Evolutionary conservation across 2,329 filamentous ascomycete species (phyloP), one percentile per base, ranked within the genome.

Genomic region (Cyphellophora attinorum): DNA sequence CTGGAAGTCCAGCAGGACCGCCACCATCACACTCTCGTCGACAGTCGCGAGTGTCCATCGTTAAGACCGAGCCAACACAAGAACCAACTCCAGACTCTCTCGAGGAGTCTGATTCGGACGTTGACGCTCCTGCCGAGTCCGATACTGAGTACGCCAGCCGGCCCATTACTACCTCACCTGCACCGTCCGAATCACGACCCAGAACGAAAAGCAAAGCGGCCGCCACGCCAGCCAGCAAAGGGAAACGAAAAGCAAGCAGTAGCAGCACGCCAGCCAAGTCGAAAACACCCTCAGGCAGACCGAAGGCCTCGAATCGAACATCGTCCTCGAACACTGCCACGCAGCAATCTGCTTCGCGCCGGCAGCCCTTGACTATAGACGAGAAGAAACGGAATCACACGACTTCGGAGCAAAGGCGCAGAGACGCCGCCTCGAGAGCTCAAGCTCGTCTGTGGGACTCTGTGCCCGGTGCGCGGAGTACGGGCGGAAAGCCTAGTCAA

Each of bases 371-470:
- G 11, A 45, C 38, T 10, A 17, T 40, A 10, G 47, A 46, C 19
- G 45, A 49, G 33, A 49, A 48, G 23, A 47, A 48, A 25, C 43
- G 43, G 14, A 49, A 49, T 30, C 47, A 49, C 33, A 49, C 47
- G 3, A 49, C 43, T 29, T 48, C 45, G 5, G 47, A 49, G 23
- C 47, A 49, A 39, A 35, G 47, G 14, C 40, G 47, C 12, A 37
- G 47, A n/a, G 47, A 49, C 33, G 45, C 45, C 12, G 46, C 47
- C 6, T 41, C 42, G 8, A 40, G 41, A 19, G 35, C 47, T 1
- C 47, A 48, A 25, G 47, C 47, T 6, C 41, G 47, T 35, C 23
- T 49, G 15, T 49, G 45, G 28, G 47, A 49, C 13, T 38, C 48
- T 15, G 47, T 49, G 2, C 47, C 47, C 14, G 47, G 46, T 31